Evolutionary conservation across 306 rosid genomes (phyloP).

Genomic region (Cicer arietinum): DNA sequence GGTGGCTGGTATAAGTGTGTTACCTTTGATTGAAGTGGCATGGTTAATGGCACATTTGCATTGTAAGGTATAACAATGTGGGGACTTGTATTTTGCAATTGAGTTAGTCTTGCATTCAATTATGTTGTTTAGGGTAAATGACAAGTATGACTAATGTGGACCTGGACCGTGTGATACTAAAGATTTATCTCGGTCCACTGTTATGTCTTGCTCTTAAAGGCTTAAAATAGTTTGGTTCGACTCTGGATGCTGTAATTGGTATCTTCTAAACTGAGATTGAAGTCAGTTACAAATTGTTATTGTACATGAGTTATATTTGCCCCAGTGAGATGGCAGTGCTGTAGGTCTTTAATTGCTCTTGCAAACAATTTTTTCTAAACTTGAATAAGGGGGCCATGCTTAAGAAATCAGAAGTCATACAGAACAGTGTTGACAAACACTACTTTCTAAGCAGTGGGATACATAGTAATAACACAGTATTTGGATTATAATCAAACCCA

Average conservation of each 20-base stretch:
- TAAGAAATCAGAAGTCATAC: neutral
- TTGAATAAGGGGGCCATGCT: neutral
- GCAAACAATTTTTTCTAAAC: neutral
- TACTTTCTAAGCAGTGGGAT: neutral
- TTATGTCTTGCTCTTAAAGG: slow-evolving; percentile 23
- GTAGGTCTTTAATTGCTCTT: slow-evolving; percentile 32
- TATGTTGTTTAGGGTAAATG: slow-evolving; percentile 32
- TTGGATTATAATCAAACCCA: slow-evolving; percentile 1
- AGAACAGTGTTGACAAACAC: neutral
- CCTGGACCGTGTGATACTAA: slow-evolving; percentile 35
- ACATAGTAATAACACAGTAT: slow-evolving; percentile 14
- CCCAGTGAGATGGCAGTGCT: slow-evolving; percentile 9
- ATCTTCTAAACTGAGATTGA: slow-evolving; percentile 4
- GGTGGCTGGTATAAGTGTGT: slow-evolving; percentile 33
- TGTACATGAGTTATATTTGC: neutral
- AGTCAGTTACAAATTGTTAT: slow-evolving; percentile 24
- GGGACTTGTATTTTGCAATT: slow-evolving; percentile 21
- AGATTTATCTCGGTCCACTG: slow-evolving; percentile 9
- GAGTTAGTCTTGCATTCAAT: slow-evolving; percentile 18
- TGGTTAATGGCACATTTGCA: slow-evolving; percentile 14
- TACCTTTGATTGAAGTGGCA: slow-evolving; percentile 32
- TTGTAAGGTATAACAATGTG: slow-evolving; percentile 12
- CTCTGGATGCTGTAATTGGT: slow-evolving; percentile 16
- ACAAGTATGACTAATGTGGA: slow-evolving; percentile 21
- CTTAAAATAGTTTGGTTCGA: slow-evolving; percentile 21